Conservation (phyloP, 2,329 filamentous ascomycete species). For the Colletotrichum tropicicola region DNA sequence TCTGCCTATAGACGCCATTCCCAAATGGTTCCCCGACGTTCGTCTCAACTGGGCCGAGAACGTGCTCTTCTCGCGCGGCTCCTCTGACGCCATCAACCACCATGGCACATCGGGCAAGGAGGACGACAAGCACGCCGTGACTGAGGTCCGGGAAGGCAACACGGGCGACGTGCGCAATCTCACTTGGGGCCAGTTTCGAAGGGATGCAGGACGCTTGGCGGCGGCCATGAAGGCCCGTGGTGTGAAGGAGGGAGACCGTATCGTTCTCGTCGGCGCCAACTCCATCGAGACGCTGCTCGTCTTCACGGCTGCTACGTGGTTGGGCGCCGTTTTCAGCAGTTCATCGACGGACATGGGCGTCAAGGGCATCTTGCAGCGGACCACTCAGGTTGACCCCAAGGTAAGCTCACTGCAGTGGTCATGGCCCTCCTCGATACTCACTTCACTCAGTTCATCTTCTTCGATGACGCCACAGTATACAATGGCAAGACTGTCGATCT, state of each 20-base stretch:
- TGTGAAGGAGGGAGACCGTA: conserved; percentile 74
- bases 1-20: conserved; percentile 75
- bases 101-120: conserved; percentile 71
- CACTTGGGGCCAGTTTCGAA: conserved; percentile 74
- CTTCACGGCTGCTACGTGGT: conserved; percentile 73
- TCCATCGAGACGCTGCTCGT: conserved; percentile 78
- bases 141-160: conserved; percentile 76
- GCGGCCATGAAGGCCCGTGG: conserved; percentile 74
- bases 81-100: conserved; percentile 49
- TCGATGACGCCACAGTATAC: conserved; percentile 83
- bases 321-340: conserved; percentile 80
- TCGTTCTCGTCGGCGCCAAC: conserved; percentile 80
- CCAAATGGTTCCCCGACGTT: conserved; percentile 81
- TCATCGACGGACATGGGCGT: conserved; percentile 86
- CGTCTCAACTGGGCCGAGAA: conserved; percentile 84
- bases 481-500: conserved; percentile 81
- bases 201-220: conserved; percentile 65
- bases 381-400: conserved; percentile 78
- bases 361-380: conserved; percentile 78
- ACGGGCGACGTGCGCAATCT: conserved; percentile 60
- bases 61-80: conserved; percentile 68
- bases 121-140: conserved; percentile 74
- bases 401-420: conserved; percentile 39
- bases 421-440: background rate
- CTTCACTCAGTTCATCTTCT: conserved; percentile 70